These are phyloP conservation scores for Scytalidium sp. DNA, from an alignment of 2,329 filamentous ascomycete genomes.

Conservation along the genomic window DNA sequence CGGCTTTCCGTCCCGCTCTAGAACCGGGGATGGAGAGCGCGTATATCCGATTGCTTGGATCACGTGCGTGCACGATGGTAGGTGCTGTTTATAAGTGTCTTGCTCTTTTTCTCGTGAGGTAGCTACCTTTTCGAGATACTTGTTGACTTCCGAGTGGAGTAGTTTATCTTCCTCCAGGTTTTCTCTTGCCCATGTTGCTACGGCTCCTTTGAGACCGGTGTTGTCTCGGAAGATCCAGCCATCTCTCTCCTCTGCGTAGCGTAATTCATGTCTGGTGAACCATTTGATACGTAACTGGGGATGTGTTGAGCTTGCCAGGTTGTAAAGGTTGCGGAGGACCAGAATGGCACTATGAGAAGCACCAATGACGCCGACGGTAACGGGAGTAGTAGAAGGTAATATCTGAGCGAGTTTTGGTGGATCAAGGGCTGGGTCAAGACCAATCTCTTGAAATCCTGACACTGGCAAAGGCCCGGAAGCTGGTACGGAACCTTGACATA, in stretches of 20 bases:
- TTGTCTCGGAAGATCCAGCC: slow-evolving; percentile 65
- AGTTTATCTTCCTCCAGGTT: slow-evolving; percentile 54
- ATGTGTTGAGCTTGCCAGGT: slow-evolving; percentile 48
- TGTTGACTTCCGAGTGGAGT: slow-evolving; percentile 22
- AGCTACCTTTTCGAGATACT: slow-evolving; percentile 23
- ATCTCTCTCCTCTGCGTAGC: slow-evolving; percentile 59
- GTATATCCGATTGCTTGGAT: slow-evolving; percentile 60
- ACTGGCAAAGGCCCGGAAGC: slow-evolving; percentile 40
- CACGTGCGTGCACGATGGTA: slow-evolving; percentile 49
- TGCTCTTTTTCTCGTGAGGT: slow-evolving; percentile 34
- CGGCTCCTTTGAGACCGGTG: slow-evolving; percentile 61
- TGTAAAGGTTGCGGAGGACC: slow-evolving; percentile 57
- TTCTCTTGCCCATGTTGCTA: slow-evolving; percentile 55
- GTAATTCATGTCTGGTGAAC: slow-evolving; percentile 58
- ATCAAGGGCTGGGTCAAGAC: slow-evolving; percentile 54
- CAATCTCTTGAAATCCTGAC: slow-evolving; percentile 36
- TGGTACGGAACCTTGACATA: slow-evolving; percentile 56
- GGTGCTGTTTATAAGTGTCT: slow-evolving; percentile 39
- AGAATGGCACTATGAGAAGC: slow-evolving; percentile 63
- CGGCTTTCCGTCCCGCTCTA: slow-evolving; percentile 31
- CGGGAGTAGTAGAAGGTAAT: slow-evolving; percentile 33
- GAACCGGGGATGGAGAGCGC: slow-evolving; percentile 44
- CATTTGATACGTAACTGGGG: slow-evolving; percentile 54
- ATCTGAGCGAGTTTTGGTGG: slow-evolving; percentile 43
- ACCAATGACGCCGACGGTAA: slow-evolving; percentile 55